phyloP scores from a whole-genome alignment of 805 yeast genomes.

The Zygoascus bituminiphila region DNA sequence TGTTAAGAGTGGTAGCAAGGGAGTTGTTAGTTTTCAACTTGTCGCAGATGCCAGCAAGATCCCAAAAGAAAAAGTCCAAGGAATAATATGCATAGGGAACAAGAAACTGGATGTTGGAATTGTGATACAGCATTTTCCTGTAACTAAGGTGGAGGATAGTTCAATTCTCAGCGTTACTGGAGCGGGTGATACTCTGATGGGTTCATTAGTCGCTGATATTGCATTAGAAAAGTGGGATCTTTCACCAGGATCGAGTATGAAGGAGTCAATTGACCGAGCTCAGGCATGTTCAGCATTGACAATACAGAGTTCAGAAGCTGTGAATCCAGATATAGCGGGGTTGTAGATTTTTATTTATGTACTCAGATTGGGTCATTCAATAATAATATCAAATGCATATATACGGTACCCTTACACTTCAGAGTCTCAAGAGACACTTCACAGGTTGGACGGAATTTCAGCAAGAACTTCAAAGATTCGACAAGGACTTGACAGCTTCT shows the following conservation, averaged over 20 bases:
- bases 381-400: too few species aligned
- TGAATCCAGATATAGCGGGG: slow-evolving; percentile 13
- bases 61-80: background rate
- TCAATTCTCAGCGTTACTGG: slow-evolving; percentile 66
- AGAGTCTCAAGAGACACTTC: too few species aligned
- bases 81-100: background rate
- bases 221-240: slow-evolving; percentile 13
- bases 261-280: slow-evolving; percentile 25
- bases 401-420: too few species aligned
- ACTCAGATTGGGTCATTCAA: too few species aligned
- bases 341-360: too few species aligned
- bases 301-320: slow-evolving; percentile 26
- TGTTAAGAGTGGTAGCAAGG: slow-evolving; percentile 60
- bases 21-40: slow-evolving; percentile 42
- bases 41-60: slow-evolving; percentile 17
- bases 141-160: slow-evolving; percentile 32
- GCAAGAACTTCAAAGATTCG: background rate
- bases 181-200: slow-evolving; percentile 79
- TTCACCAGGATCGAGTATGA: slow-evolving; percentile 21
- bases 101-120: slow-evolving; percentile 36
- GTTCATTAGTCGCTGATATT: slow-evolving; percentile 45
- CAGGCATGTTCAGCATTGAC: slow-evolving; percentile 32
- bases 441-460: too few species aligned
- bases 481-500: slow-evolving; percentile 32
- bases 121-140: slow-evolving; percentile 52